Conservation (phyloP, 805 yeast genomes). For the Teunomyces atbi region DNA sequence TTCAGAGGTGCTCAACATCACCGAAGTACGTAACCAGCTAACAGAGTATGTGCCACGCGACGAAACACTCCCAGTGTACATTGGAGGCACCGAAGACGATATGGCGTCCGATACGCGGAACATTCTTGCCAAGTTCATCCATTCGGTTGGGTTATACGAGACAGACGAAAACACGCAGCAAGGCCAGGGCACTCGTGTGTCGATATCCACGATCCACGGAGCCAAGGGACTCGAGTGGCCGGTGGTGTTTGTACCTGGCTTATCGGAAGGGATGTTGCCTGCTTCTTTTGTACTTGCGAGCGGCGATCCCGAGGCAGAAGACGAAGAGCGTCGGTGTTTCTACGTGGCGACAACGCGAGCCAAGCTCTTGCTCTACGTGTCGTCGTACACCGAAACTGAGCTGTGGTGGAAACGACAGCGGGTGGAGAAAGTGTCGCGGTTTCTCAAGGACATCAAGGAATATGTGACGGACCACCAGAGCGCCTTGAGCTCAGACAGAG, state of each 20-base stretch:
- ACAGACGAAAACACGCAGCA: conserved; percentile 20
- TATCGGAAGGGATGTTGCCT: conserved; percentile 67
- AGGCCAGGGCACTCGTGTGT: conserved; percentile 19
- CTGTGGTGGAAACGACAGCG: conserved; percentile 21
- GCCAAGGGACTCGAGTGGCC: conserved; percentile 98
- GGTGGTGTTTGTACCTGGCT: conserved; percentile 76
- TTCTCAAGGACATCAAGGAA: conserved; percentile 16
- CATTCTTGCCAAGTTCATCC: conserved; percentile 24
- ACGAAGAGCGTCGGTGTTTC: conserved; percentile 81
- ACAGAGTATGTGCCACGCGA: conserved; percentile 32
- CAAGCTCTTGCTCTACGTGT: conserved; percentile 51
- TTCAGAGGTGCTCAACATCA: conserved; percentile 33
- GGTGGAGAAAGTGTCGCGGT: conserved; percentile 26
- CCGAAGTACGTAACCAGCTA: conserved; percentile 40
- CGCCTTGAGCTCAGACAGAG: conserved; percentile 16
- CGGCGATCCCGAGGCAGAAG: conserved; percentile 28
- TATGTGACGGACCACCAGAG: conserved; percentile 11
- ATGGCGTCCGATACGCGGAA: conserved; percentile 14
- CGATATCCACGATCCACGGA: conserved; percentile 82
- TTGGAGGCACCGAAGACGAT: conserved; percentile 10
- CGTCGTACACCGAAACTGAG: conserved; percentile 23
- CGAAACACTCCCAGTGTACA: conserved; percentile 13
- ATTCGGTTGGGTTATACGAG: conserved; percentile 36
- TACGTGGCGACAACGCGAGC: conserved; percentile 92
- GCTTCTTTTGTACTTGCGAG: conserved; percentile 44